Evolutionary conservation across 2,329 filamentous ascomycete genomes (phyloP), one percentile per base, ranked within the genome.

Genomic region (Ceratocystis albifundus): DNA sequence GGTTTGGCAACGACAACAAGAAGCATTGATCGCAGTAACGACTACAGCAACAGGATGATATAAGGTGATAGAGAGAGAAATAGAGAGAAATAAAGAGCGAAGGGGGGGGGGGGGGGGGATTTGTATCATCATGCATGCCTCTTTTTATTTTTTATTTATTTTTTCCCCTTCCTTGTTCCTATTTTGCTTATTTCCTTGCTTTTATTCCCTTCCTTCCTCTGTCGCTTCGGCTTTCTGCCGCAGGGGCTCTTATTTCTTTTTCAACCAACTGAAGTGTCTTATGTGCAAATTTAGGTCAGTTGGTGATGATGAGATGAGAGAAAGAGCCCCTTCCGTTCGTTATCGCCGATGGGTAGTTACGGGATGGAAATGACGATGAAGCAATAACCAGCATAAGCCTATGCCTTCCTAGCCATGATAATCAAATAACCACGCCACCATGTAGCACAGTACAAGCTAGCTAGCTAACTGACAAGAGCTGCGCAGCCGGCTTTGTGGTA

Each of bases 181-280:
- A 20, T 32, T 30, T 46, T 55, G 44, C 44, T 61, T 45, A 45
- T 65, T 61, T 10, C 53, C 59, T 61, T 65, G 41, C 53, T 59
- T 46, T 32, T 45, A 41, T 46, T 22, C 17, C 36, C 25, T 66
- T 48, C 36, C 50, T 61, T 50, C 15, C n/a, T 28, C 44, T 15
- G 36, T 62, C 55, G 20, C 30, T 46, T 44, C 32, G 50, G 44
- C 50, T 55, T 28, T 55, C 50, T 25, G 50, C 50, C 50, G 50
- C 50, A 55, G 50, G 50, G 22, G 22, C 25, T 55, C 50, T 25
- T 55, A 5, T 17, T 55, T 30, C 7, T 55, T 22, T 12, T 25
- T 12, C 30, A 25, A 30, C 12, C 25, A 28, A 55, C 25, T 30
- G 25, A 25, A 55, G 15, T 55, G 25, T 30, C 50, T 30, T 55